Base-by-base conservation (phyloP, 1,139 yeast species). In the Pichia terricola region DNA sequence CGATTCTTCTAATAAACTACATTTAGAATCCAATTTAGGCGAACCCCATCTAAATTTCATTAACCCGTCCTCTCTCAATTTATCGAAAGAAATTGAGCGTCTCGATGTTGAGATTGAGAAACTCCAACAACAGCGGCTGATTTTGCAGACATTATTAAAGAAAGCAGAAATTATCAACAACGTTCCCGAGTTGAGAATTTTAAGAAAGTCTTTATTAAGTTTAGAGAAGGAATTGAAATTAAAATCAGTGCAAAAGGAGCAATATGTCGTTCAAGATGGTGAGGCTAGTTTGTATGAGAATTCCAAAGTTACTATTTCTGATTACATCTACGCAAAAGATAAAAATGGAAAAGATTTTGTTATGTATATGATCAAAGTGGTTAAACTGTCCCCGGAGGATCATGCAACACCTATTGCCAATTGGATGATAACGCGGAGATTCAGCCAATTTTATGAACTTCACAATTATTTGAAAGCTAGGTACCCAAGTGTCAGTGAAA, bases 371-470 rank as follows among this genome's bases (percentile, higher is more conserved):
- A 81, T 89, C 37, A 89, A 82, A 56, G 87, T 88, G 4, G 81
- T 79, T 47, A 79, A 80, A 49, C 60, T 70, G 35, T 65, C 73
- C 1, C 62, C 60, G 28, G 69, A 67, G 10, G 66, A 68, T 45
- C 67, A 71, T 3, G 69, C 70, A 22, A 66, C 66, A 5, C 72
- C 74, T 6, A 69, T 76, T 7, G 87, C 91, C 0, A 87, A 89
- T 0, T 89, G 96, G 96, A 79, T 86, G 41, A 86, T 88, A 32
- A 94, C 95, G 0, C 67, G 96, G 53, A 67, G 97, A 45, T 89
- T 79, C 57, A 84, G 86, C 54, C 96, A 89, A 56, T 89, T 89
- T 60, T 79, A 72, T 61, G 76, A 73, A 50, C 67, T 89, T 32
- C 80, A 88, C 55, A 79, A 76, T 51, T 80, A 83, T 52, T 64